Base-by-base conservation (phyloP, 495 filamentous ascomycete genomes). In the Daldinia bambusicola region DNA sequence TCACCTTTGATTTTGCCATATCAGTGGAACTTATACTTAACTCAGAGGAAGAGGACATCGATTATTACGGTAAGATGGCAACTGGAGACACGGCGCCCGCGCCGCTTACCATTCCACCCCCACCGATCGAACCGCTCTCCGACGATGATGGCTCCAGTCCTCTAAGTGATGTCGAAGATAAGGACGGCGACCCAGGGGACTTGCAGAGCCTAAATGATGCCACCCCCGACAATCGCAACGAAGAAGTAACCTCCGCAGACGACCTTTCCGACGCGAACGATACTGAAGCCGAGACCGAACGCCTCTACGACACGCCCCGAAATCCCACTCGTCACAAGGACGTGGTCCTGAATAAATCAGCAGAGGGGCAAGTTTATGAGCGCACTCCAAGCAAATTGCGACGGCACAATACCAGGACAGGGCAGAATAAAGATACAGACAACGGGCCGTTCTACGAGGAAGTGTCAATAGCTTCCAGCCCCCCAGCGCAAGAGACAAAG, bases 281-380 rank as follows among this genome's bases (percentile, higher is more conserved):
- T 81, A 97, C 95, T n/a, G 95, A 99, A 80, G 95, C 96, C 31
- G 95, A 98, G 82, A 99, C 95, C 7, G 96, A 98, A 81, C 89
- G 96, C 57, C 85, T 98, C 72, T 95, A 96, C 71, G 89, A 92
- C 75, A 94, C 95, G n/a, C 96, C 95, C 20, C 88, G 91, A 63
- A 93, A 94, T 68, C 80, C 83, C 71, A 85, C 85, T 71, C 76
- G 79, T 34, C 84, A 85, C 67, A 84, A 84, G 72, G 86, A 91
- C 78, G 89, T 93, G 53, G 83, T 89, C 7, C 70, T 91, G 50
- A 76, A 75, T 50, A 77, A 75, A 63, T 79, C 80, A 61, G 72
- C 75, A 12, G 77, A 81, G 40, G 74, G 69, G 34, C 74, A 80
- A 36, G 69, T 67, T 32, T 86, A 84, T 59, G 87, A 88, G 55